Evolutionary conservation across 164 flowering plant species (phyloP), one percentile per base, ranked within the genome.

Genomic region (Magnolia officinalis): DNA sequence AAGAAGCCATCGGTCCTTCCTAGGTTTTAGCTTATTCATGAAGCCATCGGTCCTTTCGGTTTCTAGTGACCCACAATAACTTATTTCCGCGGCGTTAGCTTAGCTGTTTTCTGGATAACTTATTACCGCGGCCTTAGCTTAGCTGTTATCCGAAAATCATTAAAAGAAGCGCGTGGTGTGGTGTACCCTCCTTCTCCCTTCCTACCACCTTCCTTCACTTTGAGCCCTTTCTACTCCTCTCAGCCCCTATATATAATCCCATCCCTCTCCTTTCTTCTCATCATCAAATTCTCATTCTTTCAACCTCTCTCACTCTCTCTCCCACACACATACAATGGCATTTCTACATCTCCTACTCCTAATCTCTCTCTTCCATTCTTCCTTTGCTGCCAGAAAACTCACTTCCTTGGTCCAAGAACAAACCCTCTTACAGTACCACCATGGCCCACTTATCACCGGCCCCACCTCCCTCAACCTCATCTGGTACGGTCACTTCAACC

Each of bases 361-460:
- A 6, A 9, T 65, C 16, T 23, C 31, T 23, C 24, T 23, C 68
- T 65, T 24, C 14, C 68, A 65, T 65, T 65, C 68, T 20, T 65
- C 8, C 24, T 4, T 24, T 19, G 68, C 19, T 21, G 68, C 77
- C 77, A 80, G 85, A 16, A 84, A 74, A 52, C 84, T 83, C 4
- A 20, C 81, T 0, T 80, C 71, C 66, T 84, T 88, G 0, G 90
- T 85, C 1, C 51, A 85, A 61, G 72, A 87, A 19, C 87, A 82
- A n/a, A 87, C 89, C 0, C 77, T 83, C 6, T 86, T 88, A 51
- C 78, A 84, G n/a, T 89, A 92, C 83, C 96, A 92, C 84, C 85
- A 89, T 58, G 96, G 96, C 24, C 80, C 77, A 0, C 88, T 92
- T 18, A 87, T 92, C 23, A 87, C 84, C 18, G 94, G 96, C 18